A percentile compares a stretch with the other conserved stretches of the same genome.
These are phyloP conservation scores for Dalechampia spathulata DNA, from an alignment of 441 rosid genomes.

Conservation along the genomic window DNA sequence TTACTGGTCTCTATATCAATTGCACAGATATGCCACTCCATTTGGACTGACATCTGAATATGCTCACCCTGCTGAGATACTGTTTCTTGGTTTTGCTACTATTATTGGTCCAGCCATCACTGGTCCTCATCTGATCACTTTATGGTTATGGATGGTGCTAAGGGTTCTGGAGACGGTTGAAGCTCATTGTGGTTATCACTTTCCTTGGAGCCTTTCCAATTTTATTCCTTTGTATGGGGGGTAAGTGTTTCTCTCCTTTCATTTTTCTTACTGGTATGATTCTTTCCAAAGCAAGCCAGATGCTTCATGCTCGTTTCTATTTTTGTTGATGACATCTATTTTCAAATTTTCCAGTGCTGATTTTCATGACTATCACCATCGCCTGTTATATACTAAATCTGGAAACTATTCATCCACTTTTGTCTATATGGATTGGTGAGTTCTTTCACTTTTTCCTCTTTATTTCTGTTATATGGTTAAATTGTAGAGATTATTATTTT, in stretches of 20 bases:
- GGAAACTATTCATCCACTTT: constrained; percentile 97
- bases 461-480: not conserved
- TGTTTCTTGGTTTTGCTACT: constrained; percentile 96
- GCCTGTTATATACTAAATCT: constrained; percentile 87
- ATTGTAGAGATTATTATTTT: not conserved
- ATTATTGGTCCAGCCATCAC: constrained; percentile 93
- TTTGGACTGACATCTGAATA: constrained; percentile 97
- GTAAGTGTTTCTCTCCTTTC: constrained; percentile 30
- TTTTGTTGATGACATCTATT: constrained; percentile 6
- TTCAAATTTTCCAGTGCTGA: constrained; percentile 51
- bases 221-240: constrained; percentile 92
- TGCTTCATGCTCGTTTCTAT: constrained; percentile 1
- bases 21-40: constrained; percentile 89
- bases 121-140: constrained; percentile 84
- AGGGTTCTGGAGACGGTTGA: constrained; percentile 97
- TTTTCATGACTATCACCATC: constrained; percentile 98
- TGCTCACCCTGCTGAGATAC: constrained; percentile 97
- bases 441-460: constrained; percentile 2
- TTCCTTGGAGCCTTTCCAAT: constrained; percentile 97
- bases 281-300: not conserved
- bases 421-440: constrained; percentile 93
- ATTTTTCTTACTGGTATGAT: not conserved
- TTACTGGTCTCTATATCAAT: constrained; percentile 7
- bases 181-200: constrained; percentile 97
- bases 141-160: constrained; percentile 95